Percentiles rank a stretch among this genome's conserved stretches.
These are phyloP conservation scores for Sclerospora graminicola DNA, from an alignment of 352 stramenopile species.

Conservation along the genomic window DNA sequence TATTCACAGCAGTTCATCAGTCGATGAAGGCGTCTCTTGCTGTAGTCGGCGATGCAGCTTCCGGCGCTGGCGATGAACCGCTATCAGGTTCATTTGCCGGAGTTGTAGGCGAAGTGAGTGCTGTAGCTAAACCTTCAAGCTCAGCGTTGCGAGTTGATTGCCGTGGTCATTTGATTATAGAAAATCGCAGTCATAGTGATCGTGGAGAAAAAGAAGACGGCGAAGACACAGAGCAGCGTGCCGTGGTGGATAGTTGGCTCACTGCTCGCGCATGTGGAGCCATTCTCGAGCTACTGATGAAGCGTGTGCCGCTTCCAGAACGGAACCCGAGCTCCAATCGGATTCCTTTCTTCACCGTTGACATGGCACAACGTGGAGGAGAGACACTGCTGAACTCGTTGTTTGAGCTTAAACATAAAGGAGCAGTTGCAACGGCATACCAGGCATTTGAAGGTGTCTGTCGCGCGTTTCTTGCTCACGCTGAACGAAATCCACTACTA, in stretches of 20 bases:
- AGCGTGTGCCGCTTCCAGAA: constrained; percentile 35
- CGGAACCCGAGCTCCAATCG: constrained; percentile 6
- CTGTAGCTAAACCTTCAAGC: constrained; percentile 31
- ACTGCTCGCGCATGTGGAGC: constrained; percentile 71
- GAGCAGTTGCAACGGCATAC: constrained; percentile 74
- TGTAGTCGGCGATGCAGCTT: constrained; percentile 69
- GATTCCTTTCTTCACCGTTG: constrained; percentile 32
- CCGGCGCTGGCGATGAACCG: constrained; percentile 46
- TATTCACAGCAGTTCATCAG: constrained; percentile 45
- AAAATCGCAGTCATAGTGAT: constrained; percentile 19
- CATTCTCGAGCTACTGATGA: constrained; percentile 72
- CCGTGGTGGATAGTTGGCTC: constrained; percentile 82
- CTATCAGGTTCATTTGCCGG: constrained; percentile 52
- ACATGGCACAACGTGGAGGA: constrained; percentile 45
- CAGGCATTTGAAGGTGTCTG: constrained; percentile 81
- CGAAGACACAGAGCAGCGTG: constrained; percentile 53
- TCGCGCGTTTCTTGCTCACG: constrained; percentile 57
- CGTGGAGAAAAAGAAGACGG: constrained; percentile 29
- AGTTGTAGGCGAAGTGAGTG: constrained; percentile 58
- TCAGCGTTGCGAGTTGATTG: constrained; percentile 70
- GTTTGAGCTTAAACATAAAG: constrained; percentile 85
- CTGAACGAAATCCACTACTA: constrained; percentile 43
- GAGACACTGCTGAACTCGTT: constrained; percentile 74
- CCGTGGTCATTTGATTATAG: constrained; percentile 65
- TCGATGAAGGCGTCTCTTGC: constrained; percentile 55